Evolutionary conservation across 768 basidiomycete species (phyloP), one percentile per base, ranked within the genome.

Genomic region (Russula olivacea): DNA sequence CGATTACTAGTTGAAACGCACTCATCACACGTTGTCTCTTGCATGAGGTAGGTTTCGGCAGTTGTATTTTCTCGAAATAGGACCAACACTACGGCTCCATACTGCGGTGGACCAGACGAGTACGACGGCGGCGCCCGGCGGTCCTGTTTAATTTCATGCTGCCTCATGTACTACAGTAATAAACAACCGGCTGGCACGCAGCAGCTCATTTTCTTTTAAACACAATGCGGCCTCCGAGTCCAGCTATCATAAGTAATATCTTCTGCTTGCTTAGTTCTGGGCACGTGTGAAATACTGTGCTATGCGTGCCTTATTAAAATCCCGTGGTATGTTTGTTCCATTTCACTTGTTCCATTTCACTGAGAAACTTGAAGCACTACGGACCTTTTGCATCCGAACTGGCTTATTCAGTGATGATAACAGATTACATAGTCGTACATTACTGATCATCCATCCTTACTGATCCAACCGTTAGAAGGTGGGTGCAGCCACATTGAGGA

Each of bases 21-120:
- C n/a, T 30, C 36, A 21, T 36, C 51, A 63, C 36, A n/a, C 17
- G 38, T 60, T 51, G 23, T 59, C 17, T 56, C 48, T 23, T 17
- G 19, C 17, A 32, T 25, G 36, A n/a, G 38, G 38, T 40, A 0
- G 15, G 15, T 17, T 17, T 17, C 11, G 38, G 38, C 5, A 38
- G 15, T 17, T 40, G 15, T 17, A 15, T 40, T 40, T 43, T n/a
- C 43, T 45, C 10, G 21, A 21, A 12, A n/a, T 4, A n/a, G n/a
- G 45, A 47, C 45, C 45, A 47, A 12, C 21, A 6, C 4, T 8
- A 43, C 32, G 15, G 30, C 15, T 15, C 9, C 32, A 21, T 45
- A n/a, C 15, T 57, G 15, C 30, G 25, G 9, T 14, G 10, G 41
- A 51, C 3, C 23, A 32, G 23, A 23, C 19, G 2, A n/a, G 7